A percentile compares a stretch with the other conserved stretches of the same genome.
Evolutionary conservation across 805 yeast species (phyloP).

Genomic region (Tetrapisispora pingtungensis): DNA sequence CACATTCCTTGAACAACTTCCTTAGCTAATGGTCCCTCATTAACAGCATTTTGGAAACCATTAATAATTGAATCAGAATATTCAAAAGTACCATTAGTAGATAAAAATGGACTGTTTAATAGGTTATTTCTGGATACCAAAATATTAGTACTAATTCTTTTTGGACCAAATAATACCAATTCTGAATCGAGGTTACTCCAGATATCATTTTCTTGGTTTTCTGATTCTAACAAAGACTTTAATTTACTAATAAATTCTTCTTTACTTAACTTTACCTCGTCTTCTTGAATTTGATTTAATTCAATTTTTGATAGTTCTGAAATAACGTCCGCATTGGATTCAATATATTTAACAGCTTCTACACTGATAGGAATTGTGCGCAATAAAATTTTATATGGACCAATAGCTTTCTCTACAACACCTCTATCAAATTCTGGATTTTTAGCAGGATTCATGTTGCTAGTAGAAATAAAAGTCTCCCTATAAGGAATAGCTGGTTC

Average conservation of each 20-base stretch:
- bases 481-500: constrained; percentile 92
- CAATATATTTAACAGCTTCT: constrained; percentile 39
- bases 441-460: constrained; percentile 44
- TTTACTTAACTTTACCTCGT: neutral
- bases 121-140: constrained; percentile 36
- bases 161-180: constrained; percentile 67
- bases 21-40: constrained; percentile 79
- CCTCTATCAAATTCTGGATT: constrained; percentile 41
- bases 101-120: constrained; percentile 29
- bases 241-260: constrained; percentile 28
- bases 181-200: constrained; percentile 29
- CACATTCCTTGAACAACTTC: constrained; percentile 83
- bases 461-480: constrained; percentile 57
- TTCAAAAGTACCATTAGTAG: constrained; percentile 21
- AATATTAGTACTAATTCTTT: constrained; percentile 64
- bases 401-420: constrained; percentile 40
- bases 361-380: constrained; percentile 47
- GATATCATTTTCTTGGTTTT: constrained; percentile 16
- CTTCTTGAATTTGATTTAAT: constrained; percentile 9
- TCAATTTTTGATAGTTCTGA: constrained; percentile 17
- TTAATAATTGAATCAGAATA: constrained; percentile 58
- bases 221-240: constrained; percentile 21
- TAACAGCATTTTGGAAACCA: constrained; percentile 76
- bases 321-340: constrained; percentile 37
- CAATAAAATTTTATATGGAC: constrained; percentile 35